Conservation (phyloP, 2,329 filamentous ascomycete genomes). For the Lecanicillium sp. region DNA sequence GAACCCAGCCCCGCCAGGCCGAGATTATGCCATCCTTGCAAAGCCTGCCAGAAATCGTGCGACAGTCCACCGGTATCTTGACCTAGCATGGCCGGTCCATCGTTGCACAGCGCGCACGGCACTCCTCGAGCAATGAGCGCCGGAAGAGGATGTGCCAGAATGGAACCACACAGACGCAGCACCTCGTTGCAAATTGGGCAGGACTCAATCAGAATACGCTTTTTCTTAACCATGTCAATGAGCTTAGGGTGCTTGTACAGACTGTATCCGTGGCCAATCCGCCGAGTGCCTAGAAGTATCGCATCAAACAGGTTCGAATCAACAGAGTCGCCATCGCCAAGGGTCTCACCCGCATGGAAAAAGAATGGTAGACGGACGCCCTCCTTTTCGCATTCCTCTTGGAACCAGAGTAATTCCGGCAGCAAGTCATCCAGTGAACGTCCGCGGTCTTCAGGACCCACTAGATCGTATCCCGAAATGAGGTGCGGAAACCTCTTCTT, state of each 20-base stretch:
- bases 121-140: conserved; percentile 79
- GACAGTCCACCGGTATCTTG: conserved; percentile 75
- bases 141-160: conserved; percentile 72
- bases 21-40: conserved; percentile 87
- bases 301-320: conserved; percentile 85
- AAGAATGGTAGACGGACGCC: conserved; percentile 83
- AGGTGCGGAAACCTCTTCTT: conserved; percentile 73
- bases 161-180: conserved; percentile 65
- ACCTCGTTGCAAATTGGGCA: conserved; percentile 91
- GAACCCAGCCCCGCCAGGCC: conserved; percentile 78
- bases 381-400: conserved; percentile 69
- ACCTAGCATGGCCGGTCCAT: conserved; percentile 82
- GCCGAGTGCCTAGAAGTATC: conserved; percentile 72
- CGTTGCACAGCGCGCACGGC: conserved; percentile 75
- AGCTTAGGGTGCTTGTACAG: conserved; percentile 87
- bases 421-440: conserved; percentile 67
- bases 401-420: conserved; percentile 88
- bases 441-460: conserved; percentile 78
- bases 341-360: conserved; percentile 86
- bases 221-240: conserved; percentile 80
- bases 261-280: conserved; percentile 84
- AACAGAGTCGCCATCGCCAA: conserved; percentile 64
- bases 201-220: conserved; percentile 77
- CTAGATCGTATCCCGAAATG: conserved; percentile 80
- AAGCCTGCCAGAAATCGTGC: conserved; percentile 87